Evolutionary conservation across 1,284 basidiomycete genomes (phyloP).

Genomic region (Leucoagaricus sp.): DNA sequence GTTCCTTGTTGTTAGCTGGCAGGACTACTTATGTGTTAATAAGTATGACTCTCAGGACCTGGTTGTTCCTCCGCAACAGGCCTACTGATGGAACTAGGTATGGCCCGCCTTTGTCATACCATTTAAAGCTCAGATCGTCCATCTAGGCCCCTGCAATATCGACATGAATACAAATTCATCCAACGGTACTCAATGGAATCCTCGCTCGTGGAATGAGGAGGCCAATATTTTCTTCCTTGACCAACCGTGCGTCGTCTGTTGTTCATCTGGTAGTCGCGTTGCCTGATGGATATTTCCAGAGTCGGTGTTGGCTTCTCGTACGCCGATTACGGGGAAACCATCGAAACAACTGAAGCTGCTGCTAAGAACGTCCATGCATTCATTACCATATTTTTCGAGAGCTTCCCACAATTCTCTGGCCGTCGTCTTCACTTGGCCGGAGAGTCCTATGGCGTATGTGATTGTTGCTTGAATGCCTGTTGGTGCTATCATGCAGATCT

Average conservation of each 20-base stretch:
- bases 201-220: conserved; percentile 63
- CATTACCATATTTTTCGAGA: conserved; percentile 74
- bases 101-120: neutral
- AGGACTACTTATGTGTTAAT: neutral
- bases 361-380: conserved; percentile 74
- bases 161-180: conserved; percentile 46
- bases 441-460: conserved; percentile 64
- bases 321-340: conserved; percentile 18
- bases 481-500: neutral
- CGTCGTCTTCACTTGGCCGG: conserved; percentile 69
- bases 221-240: conserved; percentile 71
- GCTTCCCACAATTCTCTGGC: conserved; percentile 67
- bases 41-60: conserved; percentile 44
- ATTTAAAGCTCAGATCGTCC: conserved; percentile 52
- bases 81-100: conserved; percentile 69
- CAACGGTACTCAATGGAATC: conserved; percentile 50
- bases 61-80: conserved; percentile 67
- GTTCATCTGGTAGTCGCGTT: neutral
- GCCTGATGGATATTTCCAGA: neutral
- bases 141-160: conserved; percentile 47
- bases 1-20: neutral
- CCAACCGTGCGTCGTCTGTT: conserved; percentile 39
- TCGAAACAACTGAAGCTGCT: conserved; percentile 67
- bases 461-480: neutral
- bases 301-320: conserved; percentile 58